phyloP scores from a whole-genome alignment of 306 rosid genomes.

The Morella rubra region DNA sequence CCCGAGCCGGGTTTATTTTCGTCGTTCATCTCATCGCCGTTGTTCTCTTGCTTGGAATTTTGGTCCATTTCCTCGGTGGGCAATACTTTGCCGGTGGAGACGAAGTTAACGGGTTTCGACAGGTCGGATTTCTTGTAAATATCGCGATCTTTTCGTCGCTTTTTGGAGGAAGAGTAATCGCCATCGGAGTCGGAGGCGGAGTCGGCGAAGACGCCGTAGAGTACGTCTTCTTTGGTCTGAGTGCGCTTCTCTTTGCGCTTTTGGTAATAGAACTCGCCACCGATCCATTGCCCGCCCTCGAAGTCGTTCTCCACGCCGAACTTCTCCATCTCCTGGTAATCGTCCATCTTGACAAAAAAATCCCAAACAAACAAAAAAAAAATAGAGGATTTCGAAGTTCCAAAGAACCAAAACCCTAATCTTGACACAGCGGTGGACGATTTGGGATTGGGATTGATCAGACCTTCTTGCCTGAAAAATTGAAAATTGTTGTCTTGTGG shows the following conservation, averaged over 20 bases:
- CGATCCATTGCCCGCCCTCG: slow-evolving; percentile 70
- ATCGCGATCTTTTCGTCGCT: slow-evolving; percentile 54
- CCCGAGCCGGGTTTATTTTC: slow-evolving; percentile 53
- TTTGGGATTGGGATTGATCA: not conserved
- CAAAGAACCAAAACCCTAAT: not conserved
- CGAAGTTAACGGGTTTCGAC: slow-evolving; percentile 75
- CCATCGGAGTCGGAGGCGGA: slow-evolving; percentile 55
- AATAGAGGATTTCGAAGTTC: not conserved
- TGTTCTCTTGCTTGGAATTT: slow-evolving; percentile 37
- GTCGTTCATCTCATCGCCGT: slow-evolving; percentile 18
- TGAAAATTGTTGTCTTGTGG: not conserved
- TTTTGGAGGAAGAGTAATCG: slow-evolving; percentile 42
- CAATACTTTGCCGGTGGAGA: slow-evolving; percentile 71
- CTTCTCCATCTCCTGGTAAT: slow-evolving; percentile 78
- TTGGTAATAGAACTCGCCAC: slow-evolving; percentile 61
- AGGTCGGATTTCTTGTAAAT: slow-evolving; percentile 49
- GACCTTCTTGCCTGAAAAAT: not conserved
- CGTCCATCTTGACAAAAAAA: slow-evolving; percentile 56
- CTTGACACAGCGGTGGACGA: not conserved
- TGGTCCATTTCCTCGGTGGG: slow-evolving; percentile 60
- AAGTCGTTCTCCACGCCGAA: slow-evolving; percentile 85
- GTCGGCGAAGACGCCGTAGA: slow-evolving; percentile 65
- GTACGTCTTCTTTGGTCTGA: slow-evolving; percentile 77
- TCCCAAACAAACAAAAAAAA: not conserved
- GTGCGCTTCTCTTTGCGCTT: slow-evolving; percentile 65